Evolutionary conservation across 177 flowering plant species (phyloP), one percentile per base, ranked within the genome.

Genomic region (Vitis hybrid): DNA sequence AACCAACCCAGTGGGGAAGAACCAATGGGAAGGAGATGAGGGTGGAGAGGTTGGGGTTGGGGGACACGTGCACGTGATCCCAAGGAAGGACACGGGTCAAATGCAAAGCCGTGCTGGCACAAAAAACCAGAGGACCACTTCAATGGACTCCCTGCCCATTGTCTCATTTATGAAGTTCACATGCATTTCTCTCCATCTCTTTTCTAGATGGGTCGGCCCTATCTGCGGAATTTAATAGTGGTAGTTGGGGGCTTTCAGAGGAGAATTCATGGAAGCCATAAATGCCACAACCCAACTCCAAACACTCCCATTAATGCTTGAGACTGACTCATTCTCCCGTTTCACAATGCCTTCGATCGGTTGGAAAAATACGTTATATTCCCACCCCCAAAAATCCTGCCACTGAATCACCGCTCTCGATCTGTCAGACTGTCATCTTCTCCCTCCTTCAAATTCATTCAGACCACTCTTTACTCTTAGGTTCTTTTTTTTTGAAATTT

Each of bases 81-180:
- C 45, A 51, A 51, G 16, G 50, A 11, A 65, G 26, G 18, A 13
- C 58, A 19, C 57, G 31, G 26, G 68, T 29, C 58, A 53, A 45
- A 31, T 33, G 59, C 56, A 10, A 19, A 65, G 16, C 55, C 2
- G 10, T 16, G 57, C 67, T 65, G 56, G 53, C 67, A 65, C 33
- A n/a, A 29, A 10, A 52, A 10, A 0, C 10, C 2, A 12, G 10
- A 16, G 68, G 58, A 51, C 68, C 68, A 51, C 22, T 26, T 52
- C 14, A 50, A 21, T 11, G 3, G 5, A 0, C 14, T 22, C 45
- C 10, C 19, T 13, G 56, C 48, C n/a, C 60, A 19, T 53, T 61
- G 59, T 56, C 78, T 62, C 72, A 76, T 76, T 76, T 71, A 76
- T 62, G 51, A 64, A 5, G 39, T 15, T 71, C 78, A 71, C 78